Evolutionary conservation across 805 yeast species (phyloP).

Genomic region (Isabelozyma pseudorhagii): DNA sequence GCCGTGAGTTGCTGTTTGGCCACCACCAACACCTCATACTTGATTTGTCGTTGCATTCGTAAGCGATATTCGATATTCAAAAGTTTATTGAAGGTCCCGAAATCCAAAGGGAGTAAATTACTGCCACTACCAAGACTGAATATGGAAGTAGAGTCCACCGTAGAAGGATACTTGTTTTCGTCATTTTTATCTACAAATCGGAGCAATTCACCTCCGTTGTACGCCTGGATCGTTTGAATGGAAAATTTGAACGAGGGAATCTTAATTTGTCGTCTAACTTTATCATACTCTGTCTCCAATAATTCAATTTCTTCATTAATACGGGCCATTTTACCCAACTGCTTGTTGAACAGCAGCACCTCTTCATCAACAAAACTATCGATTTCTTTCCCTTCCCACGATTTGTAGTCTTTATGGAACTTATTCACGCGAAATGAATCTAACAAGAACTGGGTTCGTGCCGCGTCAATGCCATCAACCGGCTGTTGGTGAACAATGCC

Average conservation of each 20-base stretch:
- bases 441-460: conserved; percentile 19
- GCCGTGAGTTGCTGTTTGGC: conserved; percentile 27
- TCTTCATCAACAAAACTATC: conserved; percentile 19
- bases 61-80: conserved; percentile 31
- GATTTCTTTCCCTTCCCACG: conserved; percentile 19
- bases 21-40: conserved; percentile 30
- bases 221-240: conserved; percentile 21
- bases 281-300: conserved; percentile 20
- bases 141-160: conserved; percentile 14
- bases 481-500: neutral
- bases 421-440: conserved; percentile 34
- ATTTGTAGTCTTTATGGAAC: conserved; percentile 26
- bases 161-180: conserved; percentile 8
- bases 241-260: conserved; percentile 29
- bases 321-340: conserved; percentile 25
- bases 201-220: conserved; percentile 17
- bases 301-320: conserved; percentile 20
- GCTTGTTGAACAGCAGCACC: conserved; percentile 26
- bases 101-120: conserved; percentile 24
- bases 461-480: conserved; percentile 3
- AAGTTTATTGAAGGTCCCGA: conserved; percentile 23
- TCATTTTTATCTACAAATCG: conserved; percentile 9
- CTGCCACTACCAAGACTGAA: conserved; percentile 25
- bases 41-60: conserved; percentile 29
- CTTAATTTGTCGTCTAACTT: conserved; percentile 14